Evolutionary conservation across 1,284 basidiomycete species (phyloP).

Genomic region (Phellinidium pouzarii): DNA sequence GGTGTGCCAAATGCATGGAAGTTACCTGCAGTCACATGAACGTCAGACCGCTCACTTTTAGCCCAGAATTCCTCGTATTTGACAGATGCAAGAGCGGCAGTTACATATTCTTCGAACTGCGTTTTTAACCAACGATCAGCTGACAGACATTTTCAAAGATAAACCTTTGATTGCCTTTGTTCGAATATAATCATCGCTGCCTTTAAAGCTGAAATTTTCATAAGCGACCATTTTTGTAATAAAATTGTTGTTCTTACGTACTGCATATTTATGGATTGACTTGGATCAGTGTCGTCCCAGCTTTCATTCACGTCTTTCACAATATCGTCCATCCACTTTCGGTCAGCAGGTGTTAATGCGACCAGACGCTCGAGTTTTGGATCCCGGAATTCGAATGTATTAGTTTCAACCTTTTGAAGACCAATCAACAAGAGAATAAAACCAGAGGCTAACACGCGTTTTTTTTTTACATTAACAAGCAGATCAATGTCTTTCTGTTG

Average conservation of each 20-base stretch:
- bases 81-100: constrained; percentile 72
- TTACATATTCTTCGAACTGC: constrained; percentile 82
- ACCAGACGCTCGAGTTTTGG: constrained; percentile 72
- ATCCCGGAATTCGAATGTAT: constrained; percentile 79
- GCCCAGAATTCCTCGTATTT: constrained; percentile 80
- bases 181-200: constrained; percentile 88
- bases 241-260: constrained; percentile 31
- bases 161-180: constrained; percentile 52
- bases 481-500: constrained; percentile 91
- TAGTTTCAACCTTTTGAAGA: constrained; percentile 69
- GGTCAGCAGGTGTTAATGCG: constrained; percentile 83
- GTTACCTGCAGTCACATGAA: constrained; percentile 60
- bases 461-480: constrained; percentile 67
- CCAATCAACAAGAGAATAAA: not conserved
- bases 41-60: constrained; percentile 56
- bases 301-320: constrained; percentile 72
- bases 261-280: constrained; percentile 53
- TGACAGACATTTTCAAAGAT: not conserved
- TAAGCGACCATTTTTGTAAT: not conserved
- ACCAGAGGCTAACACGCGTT: not conserved
- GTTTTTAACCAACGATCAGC: not conserved
- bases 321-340: constrained; percentile 91
- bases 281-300: constrained; percentile 63
- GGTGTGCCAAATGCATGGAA: not conserved
- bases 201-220: constrained; percentile 59